phyloP scores from a whole-genome alignment of 768 basidiomycete genomes.

The Filobasidium floriforme region DNA sequence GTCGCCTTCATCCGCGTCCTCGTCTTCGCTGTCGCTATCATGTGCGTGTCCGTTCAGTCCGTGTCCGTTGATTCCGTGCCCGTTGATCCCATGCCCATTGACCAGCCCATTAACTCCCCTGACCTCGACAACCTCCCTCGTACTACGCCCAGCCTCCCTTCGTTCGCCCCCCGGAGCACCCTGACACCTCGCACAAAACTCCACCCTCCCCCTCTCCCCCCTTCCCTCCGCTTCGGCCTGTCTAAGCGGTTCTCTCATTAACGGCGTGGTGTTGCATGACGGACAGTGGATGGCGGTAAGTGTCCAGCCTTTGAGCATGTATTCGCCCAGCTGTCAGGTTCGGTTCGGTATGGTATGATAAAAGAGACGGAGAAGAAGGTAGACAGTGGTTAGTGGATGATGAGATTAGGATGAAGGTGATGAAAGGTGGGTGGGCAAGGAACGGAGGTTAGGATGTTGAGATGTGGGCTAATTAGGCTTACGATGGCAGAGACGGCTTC shows the following conservation, averaged over 20 bases:
- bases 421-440: too few species aligned
- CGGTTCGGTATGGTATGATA: too few species aligned
- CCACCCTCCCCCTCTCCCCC: conserved; percentile 27
- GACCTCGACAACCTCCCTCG: neutral
- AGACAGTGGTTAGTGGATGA: neutral
- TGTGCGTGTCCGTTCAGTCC: conserved; percentile 9
- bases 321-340: conserved; percentile 38
- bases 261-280: conserved; percentile 33
- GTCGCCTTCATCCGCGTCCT: conserved; percentile 5
- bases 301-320: conserved; percentile 46
- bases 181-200: conserved; percentile 43
- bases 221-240: conserved; percentile 28
- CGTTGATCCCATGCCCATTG: conserved; percentile 17
- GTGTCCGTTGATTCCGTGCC: conserved; percentile 14
- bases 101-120: conserved; percentile 8
- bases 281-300: conserved; percentile 41
- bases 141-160: neutral
- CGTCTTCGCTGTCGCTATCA: conserved; percentile 1
- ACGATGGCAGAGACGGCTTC: conserved; percentile 10
- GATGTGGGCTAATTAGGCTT: neutral
- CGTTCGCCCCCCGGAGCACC: conserved; percentile 28
- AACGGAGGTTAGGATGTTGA: too few species aligned
- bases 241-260: conserved; percentile 40
- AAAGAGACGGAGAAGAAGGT: neutral
- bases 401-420: neutral